phyloP scores from a whole-genome alignment of 179 eudicot species.

The Monotropa hypopitys region DNA sequence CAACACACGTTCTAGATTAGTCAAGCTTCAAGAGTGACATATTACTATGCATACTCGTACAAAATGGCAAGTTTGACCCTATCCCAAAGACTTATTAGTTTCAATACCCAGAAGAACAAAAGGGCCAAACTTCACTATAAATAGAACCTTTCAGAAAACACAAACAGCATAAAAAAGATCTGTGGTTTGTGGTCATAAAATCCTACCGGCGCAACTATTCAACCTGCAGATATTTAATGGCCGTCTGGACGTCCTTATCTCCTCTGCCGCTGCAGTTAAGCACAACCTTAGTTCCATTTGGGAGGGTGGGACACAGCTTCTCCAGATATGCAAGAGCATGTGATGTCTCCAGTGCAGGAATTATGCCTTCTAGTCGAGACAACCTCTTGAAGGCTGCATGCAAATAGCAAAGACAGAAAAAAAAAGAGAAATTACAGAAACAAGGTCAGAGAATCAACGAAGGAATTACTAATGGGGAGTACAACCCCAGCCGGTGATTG shows the following conservation, averaged over 20 bases:
- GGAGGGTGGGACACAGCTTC: slow-evolving; percentile 74
- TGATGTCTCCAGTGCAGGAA: slow-evolving; percentile 93
- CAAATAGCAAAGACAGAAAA: background rate
- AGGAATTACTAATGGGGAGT: too few relatives aligned
- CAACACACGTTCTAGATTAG: background rate
- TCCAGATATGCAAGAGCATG: slow-evolving; percentile 83
- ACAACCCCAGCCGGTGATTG: background rate
- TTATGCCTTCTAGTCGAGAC: slow-evolving; percentile 79
- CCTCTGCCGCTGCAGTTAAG: slow-evolving; percentile 93
- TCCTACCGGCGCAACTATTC: background rate
- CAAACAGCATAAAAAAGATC: background rate
- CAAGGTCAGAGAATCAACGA: background rate
- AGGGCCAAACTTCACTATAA: background rate
- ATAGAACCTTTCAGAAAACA: background rate
- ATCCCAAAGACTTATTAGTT: background rate
- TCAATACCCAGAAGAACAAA: background rate
- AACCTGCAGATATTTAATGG: slow-evolving; percentile 53
- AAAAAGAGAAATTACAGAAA: background rate
- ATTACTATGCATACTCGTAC: background rate
- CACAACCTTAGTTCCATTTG: slow-evolving; percentile 68
- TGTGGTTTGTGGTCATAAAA: background rate
- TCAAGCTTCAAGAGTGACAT: background rate
- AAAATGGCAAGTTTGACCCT: background rate
- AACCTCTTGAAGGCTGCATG: slow-evolving; percentile 75
- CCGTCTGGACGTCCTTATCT: slow-evolving; percentile 86